These are phyloP conservation scores for Brassica juncea DNA, from an alignment of 345 rosid species.

Conservation along the genomic window DNA sequence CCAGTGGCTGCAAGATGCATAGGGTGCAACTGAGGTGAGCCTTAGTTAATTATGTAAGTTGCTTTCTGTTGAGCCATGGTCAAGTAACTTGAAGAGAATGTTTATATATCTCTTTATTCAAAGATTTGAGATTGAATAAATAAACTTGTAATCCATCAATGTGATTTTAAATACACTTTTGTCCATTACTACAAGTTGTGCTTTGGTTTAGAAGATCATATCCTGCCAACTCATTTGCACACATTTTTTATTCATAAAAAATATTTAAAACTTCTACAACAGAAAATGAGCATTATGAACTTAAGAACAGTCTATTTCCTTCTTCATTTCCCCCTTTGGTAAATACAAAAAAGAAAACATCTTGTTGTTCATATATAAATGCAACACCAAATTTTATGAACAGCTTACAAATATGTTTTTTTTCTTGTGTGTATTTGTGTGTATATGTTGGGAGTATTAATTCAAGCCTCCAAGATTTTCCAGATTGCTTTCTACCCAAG, in stretches of 20 bases:
- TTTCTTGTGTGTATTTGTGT: neutral
- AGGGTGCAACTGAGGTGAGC: neutral
- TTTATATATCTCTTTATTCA: neutral
- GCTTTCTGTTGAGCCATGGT: slow-evolving; percentile 19
- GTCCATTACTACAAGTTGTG: neutral
- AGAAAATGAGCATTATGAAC: neutral
- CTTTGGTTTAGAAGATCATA: neutral
- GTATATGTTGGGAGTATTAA: slow-evolving; percentile 1
- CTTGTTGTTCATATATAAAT: neutral
- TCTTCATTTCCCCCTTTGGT: neutral
- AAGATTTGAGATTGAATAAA: slow-evolving; percentile 18
- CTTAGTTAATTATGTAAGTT: neutral
- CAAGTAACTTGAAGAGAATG: slow-evolving; percentile 6
- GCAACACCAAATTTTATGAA: slow-evolving; percentile 27
- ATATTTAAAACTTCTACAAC: neutral
- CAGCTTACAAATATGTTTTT: slow-evolving; percentile 11
- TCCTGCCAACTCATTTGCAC: neutral
- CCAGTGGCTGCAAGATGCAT: neutral
- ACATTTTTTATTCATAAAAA: neutral
- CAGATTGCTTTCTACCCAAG: slow-evolving; percentile 14
- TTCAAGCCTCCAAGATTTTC: slow-evolving; percentile 9
- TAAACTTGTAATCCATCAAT: slow-evolving; percentile 16
- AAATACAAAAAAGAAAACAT: slow-evolving; percentile 1
- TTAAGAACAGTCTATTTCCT: slow-evolving; percentile 2
- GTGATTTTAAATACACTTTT: neutral